Evolutionary conservation across 2,329 filamentous ascomycete genomes (phyloP), one percentile per base, ranked within the genome.

Genomic region (Penicillium sp.): DNA sequence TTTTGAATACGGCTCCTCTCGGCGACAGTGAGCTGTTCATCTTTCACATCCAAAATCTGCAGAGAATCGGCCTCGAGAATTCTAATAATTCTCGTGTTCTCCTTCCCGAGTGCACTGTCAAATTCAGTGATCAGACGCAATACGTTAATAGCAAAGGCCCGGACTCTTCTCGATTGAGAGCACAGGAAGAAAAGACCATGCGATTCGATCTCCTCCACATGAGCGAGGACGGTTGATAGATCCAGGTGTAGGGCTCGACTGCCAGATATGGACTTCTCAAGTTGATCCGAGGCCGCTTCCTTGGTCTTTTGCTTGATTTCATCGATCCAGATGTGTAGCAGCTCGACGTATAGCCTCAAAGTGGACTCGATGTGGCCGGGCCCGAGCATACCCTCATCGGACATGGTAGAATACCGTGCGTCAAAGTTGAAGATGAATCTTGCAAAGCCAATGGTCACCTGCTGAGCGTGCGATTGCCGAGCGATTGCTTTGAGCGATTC

Each of bases 371-470:
- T 96, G 65, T 99, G 94, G 4, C 87, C 89, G 30, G 90, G 86
- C 0, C 92, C 94, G 22, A 99, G 84, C 86, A 99, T 94, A 2
- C 94, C 94, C 28, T 95, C 94, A 65, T 99, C 94, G 9, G 92
- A 96, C 86, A 97, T 96, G 28, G 94, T 97, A 1, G 92, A 90
- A 70, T 99, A 99, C 22, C 92, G 86, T 60, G 95, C 92, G 69
- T 99, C 95, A 69, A 97, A 99, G 62, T 94, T 96, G 76, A 99
- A 99, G 47, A 99, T 99, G 72, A 97, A 99, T 24, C 92, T 82
- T 33, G 94, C 90, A 72, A 99, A 99, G 0, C 94, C 92, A 72
- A 95, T 96, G 0, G 92, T 96, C 3, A 99, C 94, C 69, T 94
- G 89, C 62, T 99, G 91, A 0, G 94, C 92, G 72, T 96, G 89